These are phyloP conservation scores for Diaporthe batatas DNA, from an alignment of 2,329 filamentous ascomycete species.

Conservation along the genomic window DNA sequence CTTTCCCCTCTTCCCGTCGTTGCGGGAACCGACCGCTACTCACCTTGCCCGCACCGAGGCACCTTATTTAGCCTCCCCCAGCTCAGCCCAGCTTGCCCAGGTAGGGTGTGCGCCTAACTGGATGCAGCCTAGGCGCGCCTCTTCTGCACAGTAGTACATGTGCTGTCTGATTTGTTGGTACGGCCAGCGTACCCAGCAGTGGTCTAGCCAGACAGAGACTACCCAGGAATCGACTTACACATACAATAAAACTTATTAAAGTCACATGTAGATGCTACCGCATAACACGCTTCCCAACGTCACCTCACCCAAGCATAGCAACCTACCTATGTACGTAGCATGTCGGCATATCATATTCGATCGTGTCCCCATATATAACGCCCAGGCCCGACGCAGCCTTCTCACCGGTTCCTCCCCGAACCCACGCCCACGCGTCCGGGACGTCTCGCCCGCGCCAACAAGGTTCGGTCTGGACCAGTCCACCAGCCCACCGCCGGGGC, in stretches of 20 bases:
- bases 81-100: too few species aligned
- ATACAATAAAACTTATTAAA: not conserved
- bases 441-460: conserved; percentile 16
- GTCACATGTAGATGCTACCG: not conserved
- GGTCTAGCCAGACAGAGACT: not conserved
- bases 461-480: conserved; percentile 33
- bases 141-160: not conserved
- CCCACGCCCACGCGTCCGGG: conserved; percentile 8
- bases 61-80: too few species aligned
- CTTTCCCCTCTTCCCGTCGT: not conserved
- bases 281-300: conserved; percentile 1
- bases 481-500: conserved; percentile 2
- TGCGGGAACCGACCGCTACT: not conserved
- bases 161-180: not conserved
- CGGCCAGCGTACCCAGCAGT: not conserved
- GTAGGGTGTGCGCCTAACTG: not conserved
- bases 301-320: not conserved
- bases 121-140: conserved; percentile 4
- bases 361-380: not conserved
- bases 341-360: not conserved
- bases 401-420: conserved; percentile 13
- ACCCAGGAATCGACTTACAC: not conserved
- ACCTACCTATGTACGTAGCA: not conserved
- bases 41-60: not conserved
- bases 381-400: not conserved